Base-by-base conservation (phyloP, 2,329 filamentous ascomycete genomes). In the Paracamarosporium sp. region DNA sequence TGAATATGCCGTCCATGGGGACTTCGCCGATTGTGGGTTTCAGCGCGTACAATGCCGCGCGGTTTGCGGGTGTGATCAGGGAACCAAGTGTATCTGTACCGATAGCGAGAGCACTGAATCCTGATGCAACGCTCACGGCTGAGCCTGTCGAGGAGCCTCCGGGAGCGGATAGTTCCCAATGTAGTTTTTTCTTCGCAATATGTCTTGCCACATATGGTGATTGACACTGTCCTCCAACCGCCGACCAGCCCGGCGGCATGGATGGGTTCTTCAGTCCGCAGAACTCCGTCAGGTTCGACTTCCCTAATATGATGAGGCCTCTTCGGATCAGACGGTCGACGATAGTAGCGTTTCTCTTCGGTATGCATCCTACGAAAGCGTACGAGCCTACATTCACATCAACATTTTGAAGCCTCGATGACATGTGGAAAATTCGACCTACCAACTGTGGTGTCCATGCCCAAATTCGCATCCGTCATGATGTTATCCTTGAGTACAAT, bases 401-500 rank as follows among this genome's bases (percentile, higher is more conserved):
- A 57, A 35, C 3, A 28, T 17, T 50, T n/a, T 38, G 22, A 25
- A 28, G 3, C 12, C 5, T 8, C 53, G 13, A 30, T 36, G 30
- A 9, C 35, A 24, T 2, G 6, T 27, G 11, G 35, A 35, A 28
- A 20, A 4, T n/a, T n/a, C 11, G 41, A 67, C 55, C 55, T 68
- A 65, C 79, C 79, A 20, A 74, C 77, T 22, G 77, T 79, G 4
- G 78, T 79, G 31, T 75, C 72, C 75, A 80, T 75, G 1, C 76
- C 77, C 31, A 78, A 56, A 20, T 66, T 70, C 6, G 64, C 62
- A 47, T 75, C 68, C 4, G 78, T 78, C 63, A 77, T 73, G 35
- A 79, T 76, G 45, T 77, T 75, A 53, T 80, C 79, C 60, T 81
- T 80, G 12, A 79, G 38, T 1, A 80, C 69, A 44, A 80, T 73